Conservation (phyloP, 805 yeast species). For the Cyberlindnera petersonii region DNA sequence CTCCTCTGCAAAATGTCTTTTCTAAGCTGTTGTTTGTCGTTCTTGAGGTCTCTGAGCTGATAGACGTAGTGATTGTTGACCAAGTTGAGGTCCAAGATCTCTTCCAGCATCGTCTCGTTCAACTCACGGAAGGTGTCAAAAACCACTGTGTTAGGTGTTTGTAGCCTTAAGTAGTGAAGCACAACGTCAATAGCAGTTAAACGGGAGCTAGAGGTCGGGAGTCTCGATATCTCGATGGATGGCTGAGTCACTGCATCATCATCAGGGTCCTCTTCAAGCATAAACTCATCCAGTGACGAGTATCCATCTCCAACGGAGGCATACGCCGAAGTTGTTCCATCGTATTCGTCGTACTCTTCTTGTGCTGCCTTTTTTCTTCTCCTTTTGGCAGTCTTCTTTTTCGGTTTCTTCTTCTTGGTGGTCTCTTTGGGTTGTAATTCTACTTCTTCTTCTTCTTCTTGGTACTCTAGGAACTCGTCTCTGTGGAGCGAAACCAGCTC, state of each 20-base stretch:
- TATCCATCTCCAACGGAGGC: constrained; percentile 1
- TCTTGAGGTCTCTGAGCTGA: constrained; percentile 29
- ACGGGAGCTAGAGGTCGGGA: constrained; percentile 19
- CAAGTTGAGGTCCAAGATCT: constrained; percentile 34
- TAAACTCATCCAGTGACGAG: constrained; percentile 8
- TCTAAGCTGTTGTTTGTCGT: constrained; percentile 30
- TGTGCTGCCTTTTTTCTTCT: neutral
- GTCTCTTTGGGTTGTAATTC: neutral
- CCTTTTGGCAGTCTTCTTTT: constrained; percentile 2
- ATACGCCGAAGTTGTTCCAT: neutral
- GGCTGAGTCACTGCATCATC: constrained; percentile 5
- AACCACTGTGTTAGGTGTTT: constrained; percentile 6
- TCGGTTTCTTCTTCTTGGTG: neutral
- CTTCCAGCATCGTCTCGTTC: constrained; percentile 29
- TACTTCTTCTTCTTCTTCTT: neutral
- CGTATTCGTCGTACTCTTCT: constrained; percentile 3
- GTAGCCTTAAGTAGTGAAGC: constrained; percentile 12
- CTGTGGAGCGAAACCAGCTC: neutral
- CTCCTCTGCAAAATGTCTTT: constrained; percentile 28
- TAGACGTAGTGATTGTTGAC: constrained; percentile 32
- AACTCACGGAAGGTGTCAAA: constrained; percentile 21
- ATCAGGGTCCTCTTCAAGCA: constrained; percentile 6
- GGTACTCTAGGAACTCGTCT: neutral
- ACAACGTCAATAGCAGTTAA: constrained; percentile 21
- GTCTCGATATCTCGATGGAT: constrained; percentile 25